Evolutionary conservation across 768 basidiomycete species (phyloP).

Genomic region (Amanita pallidorosea): DNA sequence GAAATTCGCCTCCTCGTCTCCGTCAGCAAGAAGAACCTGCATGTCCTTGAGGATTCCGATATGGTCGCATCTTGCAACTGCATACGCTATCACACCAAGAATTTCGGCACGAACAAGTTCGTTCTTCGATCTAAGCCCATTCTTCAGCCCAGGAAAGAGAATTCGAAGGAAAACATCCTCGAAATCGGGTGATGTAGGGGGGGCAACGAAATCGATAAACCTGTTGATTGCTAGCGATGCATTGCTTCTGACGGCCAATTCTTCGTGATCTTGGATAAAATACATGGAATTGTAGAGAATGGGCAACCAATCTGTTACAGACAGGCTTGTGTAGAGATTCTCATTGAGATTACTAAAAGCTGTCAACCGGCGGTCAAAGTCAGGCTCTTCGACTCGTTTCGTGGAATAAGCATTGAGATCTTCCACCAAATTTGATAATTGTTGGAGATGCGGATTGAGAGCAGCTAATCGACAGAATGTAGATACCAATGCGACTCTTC

Average conservation of each 20-base stretch:
- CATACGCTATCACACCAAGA: slow-evolving; percentile 66
- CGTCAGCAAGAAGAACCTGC: slow-evolving; percentile 68
- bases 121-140: slow-evolving; percentile 64
- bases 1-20: slow-evolving; percentile 92
- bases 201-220: slow-evolving; percentile 58
- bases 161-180: slow-evolving; percentile 49
- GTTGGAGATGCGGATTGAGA: slow-evolving; percentile 34
- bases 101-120: slow-evolving; percentile 86
- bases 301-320: slow-evolving; percentile 64
- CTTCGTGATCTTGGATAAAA: slow-evolving; percentile 83
- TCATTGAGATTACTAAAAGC: slow-evolving; percentile 78
- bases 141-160: slow-evolving; percentile 72
- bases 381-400: slow-evolving; percentile 81
- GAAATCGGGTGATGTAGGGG: slow-evolving; percentile 28
- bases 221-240: slow-evolving; percentile 67
- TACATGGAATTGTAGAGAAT: slow-evolving; percentile 74
- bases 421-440: slow-evolving; percentile 44
- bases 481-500: slow-evolving; percentile 57
- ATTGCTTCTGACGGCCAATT: slow-evolving; percentile 77
- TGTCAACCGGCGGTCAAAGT: slow-evolving; percentile 75
- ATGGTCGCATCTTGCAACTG: slow-evolving; percentile 52
- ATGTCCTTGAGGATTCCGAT: slow-evolving; percentile 66
- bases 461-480: slow-evolving; percentile 44
- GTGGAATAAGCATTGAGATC: slow-evolving; percentile 79
- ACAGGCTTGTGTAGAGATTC: slow-evolving; percentile 35